These are phyloP conservation scores for Carpinus fangiana DNA, from an alignment of 306 rosid genomes.

Conservation along the genomic window DNA sequence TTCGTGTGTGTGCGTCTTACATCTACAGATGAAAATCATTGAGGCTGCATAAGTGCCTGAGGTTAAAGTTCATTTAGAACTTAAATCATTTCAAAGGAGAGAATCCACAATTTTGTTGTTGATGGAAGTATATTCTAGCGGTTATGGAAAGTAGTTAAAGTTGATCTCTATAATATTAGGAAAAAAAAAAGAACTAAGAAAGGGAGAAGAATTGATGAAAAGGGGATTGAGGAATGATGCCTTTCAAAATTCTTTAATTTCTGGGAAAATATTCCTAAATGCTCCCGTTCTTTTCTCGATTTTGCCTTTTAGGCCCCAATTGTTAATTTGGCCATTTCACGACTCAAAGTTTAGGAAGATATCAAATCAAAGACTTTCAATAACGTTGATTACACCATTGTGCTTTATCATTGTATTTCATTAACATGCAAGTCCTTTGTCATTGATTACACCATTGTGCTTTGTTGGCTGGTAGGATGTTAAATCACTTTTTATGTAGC, in stretches of 20 bases:
- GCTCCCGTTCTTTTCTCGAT: too few species aligned
- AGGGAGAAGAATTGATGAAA: neutral
- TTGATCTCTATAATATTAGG: neutral
- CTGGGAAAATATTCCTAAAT: too few species aligned
- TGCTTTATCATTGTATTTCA: conserved; percentile 1
- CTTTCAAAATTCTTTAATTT: neutral
- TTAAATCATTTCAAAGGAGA: neutral
- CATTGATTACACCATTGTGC: neutral
- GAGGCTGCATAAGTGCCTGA: neutral
- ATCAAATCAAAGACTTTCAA: too few species aligned
- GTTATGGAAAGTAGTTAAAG: neutral
- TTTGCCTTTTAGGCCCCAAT: too few species aligned
- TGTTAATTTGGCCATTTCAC: too few species aligned
- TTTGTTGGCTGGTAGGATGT: conserved; percentile 8
- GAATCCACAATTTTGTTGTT: neutral
- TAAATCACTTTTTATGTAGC: conserved; percentile 17
- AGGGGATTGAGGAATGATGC: neutral
- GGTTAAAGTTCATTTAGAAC: neutral
- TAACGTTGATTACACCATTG: too few species aligned
- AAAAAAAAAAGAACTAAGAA: neutral
- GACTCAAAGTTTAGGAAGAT: too few species aligned
- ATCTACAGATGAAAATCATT: neutral
- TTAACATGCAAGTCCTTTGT: neutral
- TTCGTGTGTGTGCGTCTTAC: neutral
- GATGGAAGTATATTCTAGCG: neutral